Evolutionary conservation across 805 yeast species (phyloP).

Genomic region (Cyberlindnera xishuangbannaensis): DNA sequence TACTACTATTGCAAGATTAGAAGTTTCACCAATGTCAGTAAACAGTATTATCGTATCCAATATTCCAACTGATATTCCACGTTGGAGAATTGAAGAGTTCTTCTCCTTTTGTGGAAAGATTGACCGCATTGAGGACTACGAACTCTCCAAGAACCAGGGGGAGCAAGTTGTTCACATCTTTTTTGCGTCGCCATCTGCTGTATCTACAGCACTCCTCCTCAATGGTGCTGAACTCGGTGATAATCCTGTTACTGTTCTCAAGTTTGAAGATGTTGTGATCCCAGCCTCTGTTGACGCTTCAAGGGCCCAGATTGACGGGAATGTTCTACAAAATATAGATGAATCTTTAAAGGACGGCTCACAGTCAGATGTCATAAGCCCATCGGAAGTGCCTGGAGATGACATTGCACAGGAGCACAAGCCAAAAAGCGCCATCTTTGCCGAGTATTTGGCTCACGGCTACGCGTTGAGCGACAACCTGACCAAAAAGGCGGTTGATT

Average conservation of each 20-base stretch:
- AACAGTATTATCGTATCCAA: slow-evolving; percentile 45
- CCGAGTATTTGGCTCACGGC: slow-evolving; percentile 72
- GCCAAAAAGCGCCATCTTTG: slow-evolving; percentile 70
- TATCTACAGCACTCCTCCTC: slow-evolving; percentile 62
- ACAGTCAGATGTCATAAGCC: background rate
- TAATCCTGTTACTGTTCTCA: slow-evolving; percentile 40
- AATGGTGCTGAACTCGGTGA: slow-evolving; percentile 73
- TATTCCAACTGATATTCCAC: slow-evolving; percentile 44
- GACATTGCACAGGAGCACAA: slow-evolving; percentile 71
- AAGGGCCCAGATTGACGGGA: background rate
- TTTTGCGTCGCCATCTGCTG: slow-evolving; percentile 55
- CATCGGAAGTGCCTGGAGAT: slow-evolving; percentile 10
- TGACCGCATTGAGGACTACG: slow-evolving; percentile 20
- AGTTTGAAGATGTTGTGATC: slow-evolving; percentile 21
- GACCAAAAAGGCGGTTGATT: slow-evolving; percentile 51
- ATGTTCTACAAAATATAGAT: no score
- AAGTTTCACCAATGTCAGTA: no score
- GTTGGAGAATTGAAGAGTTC: slow-evolving; percentile 53
- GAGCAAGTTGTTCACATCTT: slow-evolving; percentile 34
- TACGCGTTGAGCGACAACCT: slow-evolving; percentile 59
- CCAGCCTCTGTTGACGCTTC: background rate
- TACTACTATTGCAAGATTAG: no score
- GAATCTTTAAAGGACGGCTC: no score
- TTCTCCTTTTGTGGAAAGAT: slow-evolving; percentile 71
- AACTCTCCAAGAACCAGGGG: slow-evolving; percentile 5